phyloP scores from a whole-genome alignment of 2,329 filamentous ascomycete species.

The Colletotrichum neosansevieriae region DNA sequence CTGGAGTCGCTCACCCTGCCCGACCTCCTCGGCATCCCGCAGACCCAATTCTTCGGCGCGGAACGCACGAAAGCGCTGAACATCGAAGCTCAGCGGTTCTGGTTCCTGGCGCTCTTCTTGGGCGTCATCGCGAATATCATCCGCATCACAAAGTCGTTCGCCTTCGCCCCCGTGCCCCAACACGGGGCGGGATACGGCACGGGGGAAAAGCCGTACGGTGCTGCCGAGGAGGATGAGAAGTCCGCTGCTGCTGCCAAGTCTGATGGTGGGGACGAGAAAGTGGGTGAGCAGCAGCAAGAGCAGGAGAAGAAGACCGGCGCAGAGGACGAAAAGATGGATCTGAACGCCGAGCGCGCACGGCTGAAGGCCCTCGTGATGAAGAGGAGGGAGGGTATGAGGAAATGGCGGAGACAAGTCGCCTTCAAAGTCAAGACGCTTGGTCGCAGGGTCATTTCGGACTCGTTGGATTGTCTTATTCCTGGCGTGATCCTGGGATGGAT shows the following conservation, averaged over 20 bases:
- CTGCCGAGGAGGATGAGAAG: slow-evolving; percentile 35
- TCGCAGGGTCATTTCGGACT: slow-evolving; percentile 66
- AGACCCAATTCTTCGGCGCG: slow-evolving; percentile 65
- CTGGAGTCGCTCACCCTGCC: slow-evolving; percentile 74
- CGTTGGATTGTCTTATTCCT: slow-evolving; percentile 73
- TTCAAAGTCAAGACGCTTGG: slow-evolving; percentile 51
- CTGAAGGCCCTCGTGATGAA: slow-evolving; percentile 50
- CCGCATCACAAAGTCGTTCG: slow-evolving; percentile 54
- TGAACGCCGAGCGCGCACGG: slow-evolving; percentile 51
- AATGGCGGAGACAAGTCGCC: slow-evolving; percentile 47
- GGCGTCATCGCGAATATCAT: slow-evolving; percentile 59
- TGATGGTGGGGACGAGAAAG: background rate
- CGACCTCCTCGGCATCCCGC: slow-evolving; percentile 61
- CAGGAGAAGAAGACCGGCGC: background rate
- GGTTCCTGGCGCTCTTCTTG: slow-evolving; percentile 72
- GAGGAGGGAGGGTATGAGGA: slow-evolving; percentile 49
- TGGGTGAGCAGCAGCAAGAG: slow-evolving; percentile 26
- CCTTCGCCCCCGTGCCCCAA: slow-evolving; percentile 51
- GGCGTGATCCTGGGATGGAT: slow-evolving; percentile 72
- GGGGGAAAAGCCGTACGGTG: slow-evolving; percentile 40
- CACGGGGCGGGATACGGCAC: slow-evolving; percentile 47
- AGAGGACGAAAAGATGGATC: slow-evolving; percentile 23
- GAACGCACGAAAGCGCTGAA: slow-evolving; percentile 61
- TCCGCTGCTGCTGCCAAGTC: slow-evolving; percentile 18
- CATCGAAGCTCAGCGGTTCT: slow-evolving; percentile 75